These are phyloP conservation scores for Aspergillus quadricinctus DNA, from an alignment of 2,329 filamentous ascomycete species.

Conservation along the genomic window DNA sequence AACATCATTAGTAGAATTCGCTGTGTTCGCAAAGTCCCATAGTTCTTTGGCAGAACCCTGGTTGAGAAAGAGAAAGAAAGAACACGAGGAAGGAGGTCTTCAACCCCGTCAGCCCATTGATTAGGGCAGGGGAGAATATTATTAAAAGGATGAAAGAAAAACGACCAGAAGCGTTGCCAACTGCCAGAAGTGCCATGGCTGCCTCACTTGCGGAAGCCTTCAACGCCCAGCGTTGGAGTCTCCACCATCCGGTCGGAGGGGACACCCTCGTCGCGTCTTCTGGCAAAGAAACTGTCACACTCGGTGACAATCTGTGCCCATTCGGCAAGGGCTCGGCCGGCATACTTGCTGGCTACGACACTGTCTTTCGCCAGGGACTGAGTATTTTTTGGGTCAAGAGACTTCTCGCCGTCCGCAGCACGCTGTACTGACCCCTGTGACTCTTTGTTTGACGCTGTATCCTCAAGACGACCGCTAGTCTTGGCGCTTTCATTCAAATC, in stretches of 20 bases:
- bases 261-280: slow-evolving; percentile 59
- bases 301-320: slow-evolving; percentile 60
- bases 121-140: background rate
- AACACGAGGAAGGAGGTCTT: background rate
- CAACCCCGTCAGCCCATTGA: background rate
- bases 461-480: slow-evolving; percentile 4
- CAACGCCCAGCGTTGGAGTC: slow-evolving; percentile 59
- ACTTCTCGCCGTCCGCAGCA: slow-evolving; percentile 5
- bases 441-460: slow-evolving; percentile 4
- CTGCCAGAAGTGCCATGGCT: background rate
- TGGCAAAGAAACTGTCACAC: slow-evolving; percentile 60
- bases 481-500: slow-evolving; percentile 16
- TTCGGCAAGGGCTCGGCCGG: slow-evolving; percentile 60
- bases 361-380: slow-evolving; percentile 22
- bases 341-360: slow-evolving; percentile 50
- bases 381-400: slow-evolving; percentile 4
- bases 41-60: background rate
- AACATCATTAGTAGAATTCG: background rate
- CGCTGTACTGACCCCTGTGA: background rate
- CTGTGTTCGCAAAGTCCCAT: background rate
- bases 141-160: background rate
- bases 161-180: background rate
- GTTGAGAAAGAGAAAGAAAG: background rate
- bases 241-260: slow-evolving; percentile 55
- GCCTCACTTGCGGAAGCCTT: slow-evolving; percentile 51